phyloP scores from a whole-genome alignment of 345 rosid species.

The Corymbia maculata region DNA sequence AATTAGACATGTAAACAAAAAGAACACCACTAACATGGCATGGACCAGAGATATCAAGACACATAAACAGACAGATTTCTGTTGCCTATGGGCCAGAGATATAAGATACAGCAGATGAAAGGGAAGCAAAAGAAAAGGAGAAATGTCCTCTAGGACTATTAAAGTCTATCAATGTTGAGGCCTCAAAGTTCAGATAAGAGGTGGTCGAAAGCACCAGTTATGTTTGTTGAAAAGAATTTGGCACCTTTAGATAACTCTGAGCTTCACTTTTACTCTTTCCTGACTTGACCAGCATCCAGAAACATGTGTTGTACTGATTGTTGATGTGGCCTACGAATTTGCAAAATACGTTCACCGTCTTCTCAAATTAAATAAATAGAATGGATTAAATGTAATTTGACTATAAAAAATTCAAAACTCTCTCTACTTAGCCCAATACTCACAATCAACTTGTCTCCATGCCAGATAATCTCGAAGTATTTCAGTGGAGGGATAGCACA shows the following conservation, averaged over 20 bases:
- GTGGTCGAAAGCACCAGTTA: neutral
- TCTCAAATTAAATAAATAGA: neutral
- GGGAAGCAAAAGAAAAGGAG: neutral
- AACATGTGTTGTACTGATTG: constrained; percentile 91
- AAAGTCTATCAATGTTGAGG: neutral
- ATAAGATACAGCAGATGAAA: neutral
- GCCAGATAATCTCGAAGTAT: constrained; percentile 79
- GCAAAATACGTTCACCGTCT: neutral
- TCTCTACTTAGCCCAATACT: constrained; percentile 17
- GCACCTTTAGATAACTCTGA: constrained; percentile 65
- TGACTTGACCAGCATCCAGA: constrained; percentile 88
- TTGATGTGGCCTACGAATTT: constrained; percentile 76
- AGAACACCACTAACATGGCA: neutral
- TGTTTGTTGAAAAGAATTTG: neutral
- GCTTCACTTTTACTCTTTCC: constrained; percentile 74
- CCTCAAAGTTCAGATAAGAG: neutral
- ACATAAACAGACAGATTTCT: neutral
- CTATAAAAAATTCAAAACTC: neutral
- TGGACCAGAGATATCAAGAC: neutral
- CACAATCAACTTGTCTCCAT: constrained; percentile 98
- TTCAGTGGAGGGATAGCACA: constrained; percentile 73
- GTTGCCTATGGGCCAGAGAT: neutral
- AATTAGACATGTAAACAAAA: neutral
- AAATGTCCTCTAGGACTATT: neutral
- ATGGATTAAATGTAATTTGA: neutral